phyloP scores from a whole-genome alignment of 1,139 yeast species.

The Scheffersomyces cryptocercus region DNA sequence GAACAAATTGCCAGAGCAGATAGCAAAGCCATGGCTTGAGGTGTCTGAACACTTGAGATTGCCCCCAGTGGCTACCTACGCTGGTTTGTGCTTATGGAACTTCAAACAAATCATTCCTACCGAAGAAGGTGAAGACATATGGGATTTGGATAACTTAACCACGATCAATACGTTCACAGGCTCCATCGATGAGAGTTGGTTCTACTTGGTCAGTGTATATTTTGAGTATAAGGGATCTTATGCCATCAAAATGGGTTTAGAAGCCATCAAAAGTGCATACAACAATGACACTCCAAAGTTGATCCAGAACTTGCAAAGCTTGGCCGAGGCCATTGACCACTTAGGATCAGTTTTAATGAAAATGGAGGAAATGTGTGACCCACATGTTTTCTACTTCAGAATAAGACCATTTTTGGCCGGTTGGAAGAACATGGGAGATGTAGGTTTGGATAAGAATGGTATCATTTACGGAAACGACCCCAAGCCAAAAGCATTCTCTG shows the following conservation, averaged over 20 bases:
- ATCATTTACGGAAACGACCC: constrained; percentile 72
- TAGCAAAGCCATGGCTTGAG: constrained; percentile 69
- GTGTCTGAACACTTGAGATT: constrained; percentile 63
- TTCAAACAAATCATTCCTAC: constrained; percentile 62
- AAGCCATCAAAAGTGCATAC: constrained; percentile 51
- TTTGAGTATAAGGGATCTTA: constrained; percentile 83
- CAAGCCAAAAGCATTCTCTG: constrained; percentile 63
- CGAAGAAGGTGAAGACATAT: constrained; percentile 31
- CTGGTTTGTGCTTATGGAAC: constrained; percentile 88
- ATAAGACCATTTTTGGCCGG: constrained; percentile 91
- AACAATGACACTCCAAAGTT: constrained; percentile 38
- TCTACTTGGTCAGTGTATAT: constrained; percentile 82
- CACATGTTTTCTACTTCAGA: constrained; percentile 83
- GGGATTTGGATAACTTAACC: constrained; percentile 67
- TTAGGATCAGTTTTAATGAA: constrained; percentile 74
- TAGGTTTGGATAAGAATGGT: constrained; percentile 76
- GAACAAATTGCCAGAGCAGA: constrained; percentile 64
- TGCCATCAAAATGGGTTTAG: constrained; percentile 57
- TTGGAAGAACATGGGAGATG: constrained; percentile 89
- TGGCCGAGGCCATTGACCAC: constrained; percentile 76
- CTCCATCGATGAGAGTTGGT: constrained; percentile 90
- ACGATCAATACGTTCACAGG: constrained; percentile 89
- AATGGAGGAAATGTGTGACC: constrained; percentile 95
- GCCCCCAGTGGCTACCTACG: constrained; percentile 87
- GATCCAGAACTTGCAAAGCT: constrained; percentile 49